Conservation (phyloP, 805 yeast genomes). For the Saccharomycopsis sp. region DNA sequence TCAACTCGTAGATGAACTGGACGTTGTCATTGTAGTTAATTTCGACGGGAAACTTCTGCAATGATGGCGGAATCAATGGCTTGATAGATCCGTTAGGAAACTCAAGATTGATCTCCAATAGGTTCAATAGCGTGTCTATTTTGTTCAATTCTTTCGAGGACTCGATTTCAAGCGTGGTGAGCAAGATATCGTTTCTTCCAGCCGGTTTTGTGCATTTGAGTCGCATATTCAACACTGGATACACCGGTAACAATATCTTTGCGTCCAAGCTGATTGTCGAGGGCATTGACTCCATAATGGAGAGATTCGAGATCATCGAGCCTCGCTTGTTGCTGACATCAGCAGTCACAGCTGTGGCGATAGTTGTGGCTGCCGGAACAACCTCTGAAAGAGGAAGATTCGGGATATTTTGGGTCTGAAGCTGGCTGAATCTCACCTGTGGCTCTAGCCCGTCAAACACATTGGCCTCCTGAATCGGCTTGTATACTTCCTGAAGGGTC, state of each 20-base stretch:
- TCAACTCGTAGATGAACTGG: slow-evolving; percentile 32
- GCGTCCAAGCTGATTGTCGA: slow-evolving; percentile 16
- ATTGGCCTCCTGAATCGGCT: slow-evolving; percentile 14
- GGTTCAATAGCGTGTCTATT: slow-evolving; percentile 14
- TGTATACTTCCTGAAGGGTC: slow-evolving; percentile 11
- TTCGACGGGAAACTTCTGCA: slow-evolving; percentile 27
- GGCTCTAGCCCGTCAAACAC: slow-evolving; percentile 18
- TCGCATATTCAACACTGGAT: slow-evolving; percentile 31
- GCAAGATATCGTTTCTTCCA: slow-evolving; percentile 36
- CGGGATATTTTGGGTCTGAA: slow-evolving; percentile 8
- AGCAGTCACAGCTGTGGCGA: not conserved
- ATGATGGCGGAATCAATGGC: slow-evolving; percentile 16
- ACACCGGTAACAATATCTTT: slow-evolving; percentile 21
- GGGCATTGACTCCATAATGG: slow-evolving; percentile 5
- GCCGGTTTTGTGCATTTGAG: slow-evolving; percentile 41
- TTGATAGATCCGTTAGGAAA: slow-evolving; percentile 22
- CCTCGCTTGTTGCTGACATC: not conserved
- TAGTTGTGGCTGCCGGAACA: not conserved
- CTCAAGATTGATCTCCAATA: slow-evolving; percentile 23
- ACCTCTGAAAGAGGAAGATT: slow-evolving; percentile 4
- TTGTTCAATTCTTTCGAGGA: slow-evolving; percentile 32
- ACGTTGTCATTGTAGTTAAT: slow-evolving; percentile 30
- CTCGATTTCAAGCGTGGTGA: slow-evolving; percentile 36
- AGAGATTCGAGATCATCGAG: slow-evolving; percentile 7
- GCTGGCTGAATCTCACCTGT: slow-evolving; percentile 2